Evolutionary conservation across 1,284 basidiomycete species (phyloP), one percentile per base, ranked within the genome.

Genomic region (Cutaneotrichosporon sp.): DNA sequence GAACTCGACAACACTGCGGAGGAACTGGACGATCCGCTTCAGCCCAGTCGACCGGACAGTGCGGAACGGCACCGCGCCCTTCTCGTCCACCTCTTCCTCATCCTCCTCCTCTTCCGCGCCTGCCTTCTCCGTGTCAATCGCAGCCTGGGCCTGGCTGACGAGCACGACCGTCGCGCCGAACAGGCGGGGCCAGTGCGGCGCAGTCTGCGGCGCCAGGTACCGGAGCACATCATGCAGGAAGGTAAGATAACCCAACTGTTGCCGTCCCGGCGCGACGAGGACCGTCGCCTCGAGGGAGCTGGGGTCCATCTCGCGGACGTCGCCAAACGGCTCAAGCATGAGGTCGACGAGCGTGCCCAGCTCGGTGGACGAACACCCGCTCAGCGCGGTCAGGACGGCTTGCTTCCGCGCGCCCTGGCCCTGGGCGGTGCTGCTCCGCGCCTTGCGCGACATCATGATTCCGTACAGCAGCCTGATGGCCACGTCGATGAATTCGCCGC

Each of bases 11-110:
- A 84, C 81, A 5, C 17, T 42, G 25, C 83, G 81, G 80, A 94
- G 91, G 77, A 97, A 94, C 65, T 94, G 89, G 1, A 85, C 83
- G 33, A 97, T 76, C 12, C 93, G 84, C 71, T 90, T 90, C 52
- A 97, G 74, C 6, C 90, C 91, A 0, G 87, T 78, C 56, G 90
- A 89, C 8, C 93, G 82, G 32, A 94, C 80, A 14, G 80, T 78
- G 35, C 87, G 81, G 19, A 81, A 64, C 0, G 79, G 74, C 53
- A 80, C 82, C 6, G 66, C 57, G 46, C 65, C 67, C 57, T 68
- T 54, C 19, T 70, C 66, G 1, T 70, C 66, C 0, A 52, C 60
- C 6, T 70, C 74, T 14, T 73, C 72, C 1, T 65, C 68, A 4
- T 60, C 58, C 10, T 61, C 47, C 3, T 74, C 78, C 4, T 69